Evolutionary conservation across 148 eudicot genomes (phyloP).

Genomic region (Euryodendron excelsum): DNA sequence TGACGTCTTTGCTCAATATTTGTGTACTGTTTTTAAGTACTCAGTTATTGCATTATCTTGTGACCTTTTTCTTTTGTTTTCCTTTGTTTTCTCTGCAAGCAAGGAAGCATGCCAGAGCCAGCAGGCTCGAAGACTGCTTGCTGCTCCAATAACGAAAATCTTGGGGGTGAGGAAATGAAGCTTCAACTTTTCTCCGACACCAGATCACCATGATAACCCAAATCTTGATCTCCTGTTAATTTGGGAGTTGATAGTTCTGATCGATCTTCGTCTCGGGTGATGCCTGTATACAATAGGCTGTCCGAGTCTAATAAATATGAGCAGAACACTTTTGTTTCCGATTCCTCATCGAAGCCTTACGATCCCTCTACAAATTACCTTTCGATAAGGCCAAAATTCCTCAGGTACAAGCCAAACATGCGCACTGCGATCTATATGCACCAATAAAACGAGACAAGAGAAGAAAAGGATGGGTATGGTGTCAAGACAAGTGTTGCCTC

Average conservation of each 20-base stretch:
- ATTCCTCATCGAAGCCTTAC: constrained; percentile 37
- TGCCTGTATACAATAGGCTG: background rate
- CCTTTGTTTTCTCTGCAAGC: background rate
- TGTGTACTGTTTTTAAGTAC: too few relatives aligned
- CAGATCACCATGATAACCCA: constrained; percentile 19
- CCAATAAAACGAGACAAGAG: constrained; percentile 6
- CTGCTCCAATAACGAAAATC: constrained; percentile 45
- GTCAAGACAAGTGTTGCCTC: constrained; percentile 7
- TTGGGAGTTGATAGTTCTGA: constrained; percentile 17
- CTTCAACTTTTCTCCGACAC: constrained; percentile 3
- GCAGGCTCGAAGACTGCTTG: too few relatives aligned
- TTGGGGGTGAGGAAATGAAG: constrained; percentile 52
- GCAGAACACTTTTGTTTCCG: constrained; percentile 15
- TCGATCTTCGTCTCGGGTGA: constrained; percentile 9
- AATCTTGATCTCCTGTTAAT: constrained; percentile 21
- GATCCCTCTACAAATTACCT: constrained; percentile 62
- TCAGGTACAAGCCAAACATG: constrained; percentile 55
- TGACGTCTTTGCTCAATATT: too few relatives aligned
- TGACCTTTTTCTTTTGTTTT: background rate
- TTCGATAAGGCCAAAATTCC: constrained; percentile 67
- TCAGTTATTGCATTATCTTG: too few relatives aligned
- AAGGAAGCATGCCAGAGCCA: background rate
- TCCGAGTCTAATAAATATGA: constrained; percentile 16
- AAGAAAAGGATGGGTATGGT: constrained; percentile 10
- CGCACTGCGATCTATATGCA: constrained; percentile 21